These are phyloP conservation scores for Exsudoporus floridanus DNA, from an alignment of 1,284 basidiomycete species.

Conservation along the genomic window DNA sequence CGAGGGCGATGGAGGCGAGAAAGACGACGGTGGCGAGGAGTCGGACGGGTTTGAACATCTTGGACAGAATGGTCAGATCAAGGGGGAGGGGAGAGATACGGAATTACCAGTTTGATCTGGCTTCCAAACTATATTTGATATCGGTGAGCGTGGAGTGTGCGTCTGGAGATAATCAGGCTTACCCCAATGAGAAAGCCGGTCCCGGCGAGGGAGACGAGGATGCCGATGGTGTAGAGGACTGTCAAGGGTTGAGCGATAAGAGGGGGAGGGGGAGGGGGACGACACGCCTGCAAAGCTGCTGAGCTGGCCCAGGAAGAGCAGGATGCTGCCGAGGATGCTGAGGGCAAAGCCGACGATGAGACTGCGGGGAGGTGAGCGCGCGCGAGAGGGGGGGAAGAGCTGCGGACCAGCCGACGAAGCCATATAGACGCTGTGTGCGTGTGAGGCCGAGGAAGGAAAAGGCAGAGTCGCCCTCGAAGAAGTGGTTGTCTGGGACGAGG, in stretches of 20 bases:
- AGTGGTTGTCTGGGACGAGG: constrained; percentile 66
- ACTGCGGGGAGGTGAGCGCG: constrained; percentile 39
- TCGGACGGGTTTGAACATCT: constrained; percentile 95
- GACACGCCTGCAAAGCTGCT: constrained; percentile 76
- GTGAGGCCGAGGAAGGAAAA: constrained; percentile 79
- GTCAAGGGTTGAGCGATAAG: constrained; percentile 4
- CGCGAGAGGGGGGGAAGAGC: not conserved
- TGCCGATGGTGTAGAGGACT: constrained; percentile 85
- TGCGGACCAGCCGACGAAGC: constrained; percentile 74
- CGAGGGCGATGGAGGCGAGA: constrained; percentile 71
- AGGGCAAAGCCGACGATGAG: constrained; percentile 72
- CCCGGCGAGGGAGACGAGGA: constrained; percentile 79
- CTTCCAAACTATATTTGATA: constrained; percentile 58
- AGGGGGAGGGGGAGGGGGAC: not conserved
- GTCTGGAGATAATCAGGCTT: constrained; percentile 24
- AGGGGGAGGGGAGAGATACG: not conserved
- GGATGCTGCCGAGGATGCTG: constrained; percentile 77
- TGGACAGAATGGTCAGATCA: constrained; percentile 6
- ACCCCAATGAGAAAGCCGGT: constrained; percentile 90
- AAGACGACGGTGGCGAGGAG: constrained; percentile 82
- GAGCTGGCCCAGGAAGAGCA: constrained; percentile 73
- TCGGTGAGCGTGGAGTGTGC: not conserved
- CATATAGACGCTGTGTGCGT: constrained; percentile 77
- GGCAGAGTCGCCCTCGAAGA: constrained; percentile 82
- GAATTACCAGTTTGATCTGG: constrained; percentile 73